Percentiles rank a stretch among this genome's conserved stretches.
Evolutionary conservation across 352 stramenopile species (phyloP).

Genomic region (Pythium rishiriense): DNA sequence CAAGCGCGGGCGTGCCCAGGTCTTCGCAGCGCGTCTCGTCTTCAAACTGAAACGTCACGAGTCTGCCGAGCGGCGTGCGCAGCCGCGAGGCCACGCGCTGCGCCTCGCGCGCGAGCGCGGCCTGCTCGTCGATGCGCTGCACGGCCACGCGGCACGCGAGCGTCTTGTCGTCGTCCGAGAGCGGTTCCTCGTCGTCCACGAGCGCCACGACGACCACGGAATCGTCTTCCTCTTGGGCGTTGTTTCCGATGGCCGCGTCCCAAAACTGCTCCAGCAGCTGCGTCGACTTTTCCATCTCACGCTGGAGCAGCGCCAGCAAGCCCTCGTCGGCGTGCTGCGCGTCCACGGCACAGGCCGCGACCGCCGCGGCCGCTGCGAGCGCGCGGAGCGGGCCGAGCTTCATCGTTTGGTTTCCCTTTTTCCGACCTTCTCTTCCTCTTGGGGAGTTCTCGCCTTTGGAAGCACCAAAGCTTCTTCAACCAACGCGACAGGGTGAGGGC

Average conservation of each 20-base stretch:
- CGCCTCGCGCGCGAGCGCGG: slow-evolving; percentile 32
- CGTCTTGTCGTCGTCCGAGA: slow-evolving; percentile 27
- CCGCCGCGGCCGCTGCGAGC: slow-evolving; percentile 7
- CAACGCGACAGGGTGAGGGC: neutral
- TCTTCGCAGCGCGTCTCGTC: slow-evolving; percentile 55
- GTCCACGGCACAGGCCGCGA: too few species aligned
- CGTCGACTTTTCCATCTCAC: slow-evolving; percentile 42
- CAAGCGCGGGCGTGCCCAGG: slow-evolving; percentile 31
- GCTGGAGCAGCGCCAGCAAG: slow-evolving; percentile 34
- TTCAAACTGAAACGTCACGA: slow-evolving; percentile 43
- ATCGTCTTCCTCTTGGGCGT: slow-evolving; percentile 12
- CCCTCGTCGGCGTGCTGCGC: slow-evolving; percentile 14
- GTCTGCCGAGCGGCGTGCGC: slow-evolving; percentile 37
- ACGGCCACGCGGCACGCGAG: slow-evolving; percentile 54
- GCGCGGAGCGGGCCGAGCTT: slow-evolving; percentile 18
- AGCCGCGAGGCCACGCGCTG: slow-evolving; percentile 39
- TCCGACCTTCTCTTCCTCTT: slow-evolving; percentile 5
- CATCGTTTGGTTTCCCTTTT: slow-evolving; percentile 8
- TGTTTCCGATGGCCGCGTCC: slow-evolving; percentile 3
- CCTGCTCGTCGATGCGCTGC: slow-evolving; percentile 45
- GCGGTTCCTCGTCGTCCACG: neutral
- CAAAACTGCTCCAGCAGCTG: slow-evolving; percentile 45
- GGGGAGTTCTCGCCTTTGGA: neutral
- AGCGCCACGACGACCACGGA: neutral
- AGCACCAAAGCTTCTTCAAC: too few species aligned